Evolutionary conservation across 1,284 basidiomycete genomes (phyloP).

Genomic region (Marasmius fiardii): DNA sequence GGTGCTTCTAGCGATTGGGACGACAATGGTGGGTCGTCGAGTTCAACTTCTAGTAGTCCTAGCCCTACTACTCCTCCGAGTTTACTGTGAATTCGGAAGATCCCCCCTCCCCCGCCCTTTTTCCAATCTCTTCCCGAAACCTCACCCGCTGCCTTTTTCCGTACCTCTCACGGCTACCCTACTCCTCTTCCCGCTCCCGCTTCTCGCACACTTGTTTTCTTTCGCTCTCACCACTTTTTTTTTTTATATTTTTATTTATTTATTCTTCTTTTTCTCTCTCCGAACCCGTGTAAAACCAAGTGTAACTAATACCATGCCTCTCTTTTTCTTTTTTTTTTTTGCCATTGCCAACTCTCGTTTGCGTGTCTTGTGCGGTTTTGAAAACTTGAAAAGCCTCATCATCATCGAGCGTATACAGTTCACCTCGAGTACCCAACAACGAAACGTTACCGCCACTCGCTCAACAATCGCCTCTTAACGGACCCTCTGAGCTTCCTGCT

Average conservation of each 20-base stretch:
- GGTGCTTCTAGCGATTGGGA: slow-evolving; percentile 71
- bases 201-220: not conserved
- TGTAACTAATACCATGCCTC: slow-evolving; percentile 3
- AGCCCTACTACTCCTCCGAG: not conserved
- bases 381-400: not conserved
- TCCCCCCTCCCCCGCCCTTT: slow-evolving; percentile 2
- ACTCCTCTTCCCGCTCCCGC: too few relatives aligned
- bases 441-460: too few relatives aligned
- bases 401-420: not conserved
- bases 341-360: too few relatives aligned
- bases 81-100: too few relatives aligned
- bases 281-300: slow-evolving; percentile 2
- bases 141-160: too few relatives aligned
- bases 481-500: too few relatives aligned
- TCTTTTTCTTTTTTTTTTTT: not conserved
- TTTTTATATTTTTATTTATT: slow-evolving; percentile 1
- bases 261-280: not conserved
- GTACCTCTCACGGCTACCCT: too few relatives aligned
- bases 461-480: too few relatives aligned
- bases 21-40: slow-evolving; percentile 56
- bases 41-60: not conserved
- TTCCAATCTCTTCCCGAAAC: slow-evolving; percentile 10
- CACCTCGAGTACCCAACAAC: not conserved
- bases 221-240: not conserved
- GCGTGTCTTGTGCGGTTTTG: not conserved